phyloP scores from a whole-genome alignment of 495 filamentous ascomycete species.

The Neurospora sp. region DNA sequence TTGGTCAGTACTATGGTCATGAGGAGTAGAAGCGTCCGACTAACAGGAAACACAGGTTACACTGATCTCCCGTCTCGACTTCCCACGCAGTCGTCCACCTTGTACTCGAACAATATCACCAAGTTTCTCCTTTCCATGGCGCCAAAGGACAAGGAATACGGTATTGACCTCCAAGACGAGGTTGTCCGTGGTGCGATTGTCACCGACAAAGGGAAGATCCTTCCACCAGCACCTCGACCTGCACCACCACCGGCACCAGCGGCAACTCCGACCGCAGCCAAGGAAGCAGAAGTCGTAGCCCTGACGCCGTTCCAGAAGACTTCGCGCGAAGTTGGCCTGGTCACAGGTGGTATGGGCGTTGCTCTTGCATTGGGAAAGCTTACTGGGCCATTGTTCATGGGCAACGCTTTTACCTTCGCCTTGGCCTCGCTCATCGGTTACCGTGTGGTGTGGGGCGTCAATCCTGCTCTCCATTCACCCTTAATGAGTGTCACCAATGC shows the following conservation, averaged over 20 bases:
- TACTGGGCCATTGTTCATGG: conserved; percentile 71
- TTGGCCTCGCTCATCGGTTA: conserved; percentile 73
- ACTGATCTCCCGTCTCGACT: conserved; percentile 73
- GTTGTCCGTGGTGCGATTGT: conserved; percentile 74
- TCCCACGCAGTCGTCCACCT: conserved; percentile 69
- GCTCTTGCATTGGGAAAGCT: conserved; percentile 64
- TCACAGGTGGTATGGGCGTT: conserved; percentile 65
- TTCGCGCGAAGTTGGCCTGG: conserved; percentile 54
- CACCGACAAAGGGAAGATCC: conserved; percentile 58
- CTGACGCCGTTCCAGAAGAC: conserved; percentile 70
- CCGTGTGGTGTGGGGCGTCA: conserved; percentile 70
- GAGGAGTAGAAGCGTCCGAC: neutral
- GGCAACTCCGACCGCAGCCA: conserved; percentile 36
- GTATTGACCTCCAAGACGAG: conserved; percentile 65
- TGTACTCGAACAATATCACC: conserved; percentile 82
- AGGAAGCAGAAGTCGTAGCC: conserved; percentile 49
- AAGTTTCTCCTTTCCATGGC: conserved; percentile 72
- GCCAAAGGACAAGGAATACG: conserved; percentile 62
- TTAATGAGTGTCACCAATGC: conserved; percentile 84
- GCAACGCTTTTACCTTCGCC: conserved; percentile 69
- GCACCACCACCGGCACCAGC: conserved; percentile 57
- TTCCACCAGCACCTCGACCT: conserved; percentile 61
- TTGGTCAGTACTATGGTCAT: conserved; percentile 40
- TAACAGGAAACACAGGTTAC: conserved; percentile 43
- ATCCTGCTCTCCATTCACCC: conserved; percentile 66